Base-by-base conservation (phyloP, 768 basidiomycete species). In the Mycena crocata region DNA sequence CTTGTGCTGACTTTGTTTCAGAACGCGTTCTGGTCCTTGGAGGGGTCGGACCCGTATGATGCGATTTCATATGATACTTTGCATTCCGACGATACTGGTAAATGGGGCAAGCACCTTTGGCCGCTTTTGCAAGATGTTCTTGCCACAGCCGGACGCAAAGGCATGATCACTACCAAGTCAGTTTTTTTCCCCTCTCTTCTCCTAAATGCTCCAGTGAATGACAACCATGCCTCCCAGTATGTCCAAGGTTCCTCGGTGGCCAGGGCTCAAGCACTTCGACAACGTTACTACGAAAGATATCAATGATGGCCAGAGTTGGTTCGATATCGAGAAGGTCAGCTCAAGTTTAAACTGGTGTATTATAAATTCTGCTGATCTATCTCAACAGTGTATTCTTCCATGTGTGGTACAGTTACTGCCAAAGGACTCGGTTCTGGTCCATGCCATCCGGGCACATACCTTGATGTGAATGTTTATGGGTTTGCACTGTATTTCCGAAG, bases 51-150 rank as follows among this genome's bases (percentile, higher is more conserved):
- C 35, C 66, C 66, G 3, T 67, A 62, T 28, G 30, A 23, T 3
- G 37, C 40, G 15, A 51, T 49, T 13, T 67, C 65, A 19, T 62
- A 61, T 32, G 65, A 67, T 31, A 40, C 17, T 15, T 59, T 67
- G 6, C 65, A 67, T 31, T 37, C 57, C n/a, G 51, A 60, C 32
- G 59, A 67, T 30, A 62, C 23, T 5, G 65, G 65, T 5, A 67
- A 67, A 52, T 67, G 31, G 24, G 65, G 65, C 26, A 67, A 62
- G 44, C 39, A 49, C 13, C n/a, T 67, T 26, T 67, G 65, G 59
- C 58, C 59, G 19, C 32, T n/a, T 13, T 17, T 61, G 26, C 40
- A 50, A 26, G 32, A 45, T 17, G 65, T 61, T 31, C 39, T 67
- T 24, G 24, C 37, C 21, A 31, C 21, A n/a, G 26, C 50, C 2